Percentiles rank a stretch among this genome's conserved stretches.
Conservation (phyloP, 345 rosid species). For the Pistacia integerrima region DNA sequence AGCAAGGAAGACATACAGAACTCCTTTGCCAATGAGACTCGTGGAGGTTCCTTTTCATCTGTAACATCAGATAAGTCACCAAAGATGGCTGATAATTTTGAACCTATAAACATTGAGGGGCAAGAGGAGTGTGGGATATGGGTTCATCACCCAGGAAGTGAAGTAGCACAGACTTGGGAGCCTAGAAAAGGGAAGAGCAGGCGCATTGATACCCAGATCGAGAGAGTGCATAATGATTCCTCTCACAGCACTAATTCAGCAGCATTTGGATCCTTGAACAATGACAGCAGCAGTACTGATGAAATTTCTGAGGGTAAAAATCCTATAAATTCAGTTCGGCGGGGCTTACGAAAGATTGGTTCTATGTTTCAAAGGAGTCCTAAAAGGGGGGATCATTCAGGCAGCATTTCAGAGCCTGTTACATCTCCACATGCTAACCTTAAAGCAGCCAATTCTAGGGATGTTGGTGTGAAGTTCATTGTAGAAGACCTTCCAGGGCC, state of each 20-base stretch:
- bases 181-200: conserved; percentile 79
- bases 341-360: conserved; percentile 56
- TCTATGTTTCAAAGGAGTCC: conserved; percentile 49
- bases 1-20: conserved; percentile 44
- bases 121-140: conserved; percentile 75
- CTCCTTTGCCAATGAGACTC: conserved; percentile 37
- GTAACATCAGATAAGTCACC: conserved; percentile 47
- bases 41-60: conserved; percentile 52
- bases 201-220: conserved; percentile 45
- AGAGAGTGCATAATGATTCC: conserved; percentile 40
- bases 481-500: conserved; percentile 48
- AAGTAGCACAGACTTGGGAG: conserved; percentile 74
- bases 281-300: conserved; percentile 46
- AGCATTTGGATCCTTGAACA: conserved; percentile 39
- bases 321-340: conserved; percentile 30
- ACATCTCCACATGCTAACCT: conserved; percentile 58
- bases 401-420: conserved; percentile 41
- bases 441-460: conserved; percentile 50
- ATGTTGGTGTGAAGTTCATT: conserved; percentile 47
- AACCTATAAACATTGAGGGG: conserved; percentile 83
- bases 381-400: conserved; percentile 42
- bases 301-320: conserved; percentile 52
- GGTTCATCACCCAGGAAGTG: conserved; percentile 87
- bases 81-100: conserved; percentile 55
- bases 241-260: conserved; percentile 30